These are phyloP conservation scores for Ophiostoma australiae DNA, from an alignment of 2,329 filamentous ascomycete genomes.

Conservation along the genomic window DNA sequence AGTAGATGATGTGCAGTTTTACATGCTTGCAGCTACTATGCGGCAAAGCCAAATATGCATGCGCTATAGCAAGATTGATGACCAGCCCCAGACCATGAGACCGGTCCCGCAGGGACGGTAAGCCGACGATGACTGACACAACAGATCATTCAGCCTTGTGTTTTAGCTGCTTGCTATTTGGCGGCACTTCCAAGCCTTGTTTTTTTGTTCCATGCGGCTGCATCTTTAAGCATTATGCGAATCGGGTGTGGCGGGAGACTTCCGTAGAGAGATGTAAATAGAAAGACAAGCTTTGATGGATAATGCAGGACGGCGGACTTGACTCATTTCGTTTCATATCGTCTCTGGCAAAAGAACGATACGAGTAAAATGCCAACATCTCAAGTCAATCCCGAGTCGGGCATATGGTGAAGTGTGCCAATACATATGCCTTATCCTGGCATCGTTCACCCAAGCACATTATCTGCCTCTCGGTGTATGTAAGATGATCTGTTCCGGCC, in stretches of 20 bases:
- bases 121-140: not conserved
- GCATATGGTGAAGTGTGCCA: not conserved
- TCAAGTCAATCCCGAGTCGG: not conserved
- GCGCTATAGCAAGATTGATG: not conserved
- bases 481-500: not conserved
- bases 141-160: not conserved
- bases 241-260: not conserved
- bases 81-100: not conserved
- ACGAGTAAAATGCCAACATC: not conserved
- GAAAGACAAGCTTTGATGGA: not conserved
- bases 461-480: not conserved
- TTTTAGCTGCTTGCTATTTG: not conserved
- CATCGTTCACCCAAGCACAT: not conserved
- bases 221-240: not conserved
- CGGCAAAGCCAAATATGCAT: not conserved
- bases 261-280: not conserved
- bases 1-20: not conserved
- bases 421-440: not conserved
- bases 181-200: not conserved
- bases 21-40: not conserved
- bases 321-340: not conserved
- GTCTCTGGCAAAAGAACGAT: not conserved
- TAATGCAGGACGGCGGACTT: not conserved
- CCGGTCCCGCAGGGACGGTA: not conserved
- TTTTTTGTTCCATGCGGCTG: slow-evolving; percentile 2